Evolutionary conservation across 192 early-diverging fungal species (phyloP), one percentile per base, ranked within the genome.

Genomic region (Pecoramyces ruminantium): DNA sequence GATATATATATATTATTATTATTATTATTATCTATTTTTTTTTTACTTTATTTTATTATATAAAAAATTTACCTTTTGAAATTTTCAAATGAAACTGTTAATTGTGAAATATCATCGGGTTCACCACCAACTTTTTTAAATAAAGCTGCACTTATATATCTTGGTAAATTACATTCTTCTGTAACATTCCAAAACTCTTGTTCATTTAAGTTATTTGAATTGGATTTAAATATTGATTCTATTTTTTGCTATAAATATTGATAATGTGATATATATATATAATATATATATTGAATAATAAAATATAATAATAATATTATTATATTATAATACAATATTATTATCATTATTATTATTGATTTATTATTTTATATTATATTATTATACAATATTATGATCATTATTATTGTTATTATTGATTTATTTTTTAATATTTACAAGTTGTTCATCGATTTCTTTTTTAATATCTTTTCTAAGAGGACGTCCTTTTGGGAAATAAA

Each of bases 101-200:
- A n/a, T n/a, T 67, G 51, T 18, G 51, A 67, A 67, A 67, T 67
- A n/a, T 67, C 51, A n/a, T 67, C 51, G 2, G 25, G 25, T n/a
- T 67, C 51, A n/a, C 51, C 81, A 30, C 28, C 29, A 28, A 85
- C 81, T 51, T 58, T 77, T 28, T 84, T 29, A 80, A 87, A 87
- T 28, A 87, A 78, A 1, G 83, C 82, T 29, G 77, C 27, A 81
- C 81, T 87, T 42, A 79, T 77, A 30, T 81, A 87, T 38, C 83
- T 34, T 29, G 86, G 86, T 28, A 87, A 78, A 5, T 78, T 29
- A 29, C 81, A 79, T 38, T 81, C 85, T 28, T 77, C 80, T 18
- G 79, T 86, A 13, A 86, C 83, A 2, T 81, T 38, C 79, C 79
- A 80, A 51, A 86, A 80, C 17, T 86, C 85, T 29, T 38, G 78